A percentile compares a stretch with the other conserved stretches of the same genome.
Conservation (phyloP, 495 filamentous ascomycete genomes). For the Clavariopsis aquatica region DNA sequence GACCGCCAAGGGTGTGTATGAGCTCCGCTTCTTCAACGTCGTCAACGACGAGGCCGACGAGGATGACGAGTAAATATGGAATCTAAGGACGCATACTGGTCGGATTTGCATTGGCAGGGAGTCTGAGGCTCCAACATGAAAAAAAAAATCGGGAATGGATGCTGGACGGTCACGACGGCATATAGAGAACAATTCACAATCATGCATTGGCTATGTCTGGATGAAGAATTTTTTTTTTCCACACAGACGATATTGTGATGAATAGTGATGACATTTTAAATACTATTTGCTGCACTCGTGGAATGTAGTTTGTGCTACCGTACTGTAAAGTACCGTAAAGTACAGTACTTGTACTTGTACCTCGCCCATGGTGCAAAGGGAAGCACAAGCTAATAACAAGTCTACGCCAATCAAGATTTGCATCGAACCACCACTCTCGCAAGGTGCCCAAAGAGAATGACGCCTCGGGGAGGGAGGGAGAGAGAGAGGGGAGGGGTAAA, state of each 20-base stretch:
- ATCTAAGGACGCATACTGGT: slow-evolving; percentile 1
- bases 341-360: no score
- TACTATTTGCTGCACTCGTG: no score
- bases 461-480: no score
- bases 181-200: slow-evolving; percentile 6
- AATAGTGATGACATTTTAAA: no score
- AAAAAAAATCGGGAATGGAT: neutral
- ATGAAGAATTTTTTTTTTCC: no score
- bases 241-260: no score
- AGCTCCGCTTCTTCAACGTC: slow-evolving; percentile 99
- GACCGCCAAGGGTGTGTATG: slow-evolving; percentile 94
- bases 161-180: no score
- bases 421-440: no score
- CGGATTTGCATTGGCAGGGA: slow-evolving; percentile 19
- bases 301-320: no score
- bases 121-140: slow-evolving; percentile 7
- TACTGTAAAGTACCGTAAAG: no score
- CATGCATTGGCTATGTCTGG: neutral
- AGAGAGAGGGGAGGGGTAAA: neutral
- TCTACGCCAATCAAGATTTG: neutral
- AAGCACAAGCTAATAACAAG: no score
- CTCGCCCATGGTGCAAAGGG: no score
- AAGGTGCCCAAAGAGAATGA: neutral
- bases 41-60: slow-evolving; percentile 96
- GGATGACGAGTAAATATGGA: slow-evolving; percentile 82